These are phyloP conservation scores for Globisporangium alternatum DNA, from an alignment of 352 stramenopile species.

Conservation along the genomic window DNA sequence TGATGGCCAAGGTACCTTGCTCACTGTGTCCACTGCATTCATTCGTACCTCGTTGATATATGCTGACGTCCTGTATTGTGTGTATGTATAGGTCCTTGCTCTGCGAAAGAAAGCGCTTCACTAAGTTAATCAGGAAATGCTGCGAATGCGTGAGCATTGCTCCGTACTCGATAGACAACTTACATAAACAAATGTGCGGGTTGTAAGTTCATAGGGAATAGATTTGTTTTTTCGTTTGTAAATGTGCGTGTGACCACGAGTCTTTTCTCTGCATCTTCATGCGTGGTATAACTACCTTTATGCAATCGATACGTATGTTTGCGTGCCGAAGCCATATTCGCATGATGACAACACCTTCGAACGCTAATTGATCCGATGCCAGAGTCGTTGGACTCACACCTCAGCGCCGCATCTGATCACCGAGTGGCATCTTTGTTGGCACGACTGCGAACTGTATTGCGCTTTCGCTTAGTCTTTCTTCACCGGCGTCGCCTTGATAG, in stretches of 20 bases:
- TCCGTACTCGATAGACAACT: constrained; percentile 8
- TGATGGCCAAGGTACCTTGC: constrained; percentile 57
- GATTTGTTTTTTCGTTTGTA: constrained; percentile 10
- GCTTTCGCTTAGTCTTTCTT: constrained; percentile 46
- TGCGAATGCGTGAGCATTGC: constrained; percentile 5
- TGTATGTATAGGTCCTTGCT: constrained; percentile 29
- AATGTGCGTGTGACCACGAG: not conserved
- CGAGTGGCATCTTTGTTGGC: not conserved
- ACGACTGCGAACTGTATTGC: not conserved
- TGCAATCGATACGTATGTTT: too few species aligned
- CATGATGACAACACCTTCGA: not conserved
- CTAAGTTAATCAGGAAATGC: constrained; percentile 21
- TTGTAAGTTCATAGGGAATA: constrained; percentile 10
- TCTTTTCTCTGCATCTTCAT: not conserved
- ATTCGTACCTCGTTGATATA: not conserved
- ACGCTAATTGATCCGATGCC: too few species aligned
- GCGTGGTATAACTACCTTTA: not conserved
- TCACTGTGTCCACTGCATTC: not conserved
- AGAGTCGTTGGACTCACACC: not conserved
- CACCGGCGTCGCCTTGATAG: constrained; percentile 54
- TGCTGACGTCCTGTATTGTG: not conserved
- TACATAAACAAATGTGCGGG: not conserved
- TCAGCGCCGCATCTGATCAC: not conserved
- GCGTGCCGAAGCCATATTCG: not conserved
- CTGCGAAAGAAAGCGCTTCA: constrained; percentile 40